A percentile compares a stretch with the other conserved stretches of the same genome.
Conservation (phyloP, 148 eudicot species). For the Polygonum aviculare region DNA sequence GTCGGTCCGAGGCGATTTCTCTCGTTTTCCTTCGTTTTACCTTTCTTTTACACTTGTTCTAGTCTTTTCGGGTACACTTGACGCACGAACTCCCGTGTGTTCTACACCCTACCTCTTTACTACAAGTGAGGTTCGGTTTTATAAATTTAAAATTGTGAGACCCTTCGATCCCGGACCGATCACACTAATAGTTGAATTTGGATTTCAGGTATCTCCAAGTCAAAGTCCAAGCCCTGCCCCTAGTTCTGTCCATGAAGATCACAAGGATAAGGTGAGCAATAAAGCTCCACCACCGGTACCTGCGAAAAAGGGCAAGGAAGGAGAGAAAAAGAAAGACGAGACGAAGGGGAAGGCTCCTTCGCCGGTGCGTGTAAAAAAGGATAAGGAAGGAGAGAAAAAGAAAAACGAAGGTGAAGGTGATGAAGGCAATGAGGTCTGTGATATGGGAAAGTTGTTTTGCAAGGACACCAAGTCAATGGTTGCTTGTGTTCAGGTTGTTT, state of each 20-base stretch:
- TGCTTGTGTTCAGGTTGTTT: constrained; percentile 6
- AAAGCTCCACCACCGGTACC: background rate
- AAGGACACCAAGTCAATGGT: background rate
- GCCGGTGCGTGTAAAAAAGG: background rate
- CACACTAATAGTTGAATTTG: background rate
- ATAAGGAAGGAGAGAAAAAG: constrained; percentile 1
- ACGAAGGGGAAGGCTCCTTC: background rate
- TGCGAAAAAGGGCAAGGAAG: background rate
- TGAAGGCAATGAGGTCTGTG: constrained; percentile 2
- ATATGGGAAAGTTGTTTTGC: background rate
- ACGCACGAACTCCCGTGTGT: too few relatives aligned
- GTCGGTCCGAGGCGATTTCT: too few relatives aligned
- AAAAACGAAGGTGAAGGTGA: background rate
- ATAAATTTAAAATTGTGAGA: too few relatives aligned
- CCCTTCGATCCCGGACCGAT: too few relatives aligned
- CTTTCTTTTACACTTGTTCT: too few relatives aligned
- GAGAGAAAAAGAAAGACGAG: constrained; percentile 1
- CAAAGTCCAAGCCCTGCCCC: constrained; percentile 3
- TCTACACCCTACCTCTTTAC: too few relatives aligned
- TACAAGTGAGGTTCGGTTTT: too few relatives aligned
- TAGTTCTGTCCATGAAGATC: background rate
- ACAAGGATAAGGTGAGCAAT: background rate
- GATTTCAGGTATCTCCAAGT: constrained; percentile 10
- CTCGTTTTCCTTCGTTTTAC: too few relatives aligned
- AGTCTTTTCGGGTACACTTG: too few relatives aligned